phyloP scores from a whole-genome alignment of 768 basidiomycete genomes.

The Macrocybe gigantea region DNA sequence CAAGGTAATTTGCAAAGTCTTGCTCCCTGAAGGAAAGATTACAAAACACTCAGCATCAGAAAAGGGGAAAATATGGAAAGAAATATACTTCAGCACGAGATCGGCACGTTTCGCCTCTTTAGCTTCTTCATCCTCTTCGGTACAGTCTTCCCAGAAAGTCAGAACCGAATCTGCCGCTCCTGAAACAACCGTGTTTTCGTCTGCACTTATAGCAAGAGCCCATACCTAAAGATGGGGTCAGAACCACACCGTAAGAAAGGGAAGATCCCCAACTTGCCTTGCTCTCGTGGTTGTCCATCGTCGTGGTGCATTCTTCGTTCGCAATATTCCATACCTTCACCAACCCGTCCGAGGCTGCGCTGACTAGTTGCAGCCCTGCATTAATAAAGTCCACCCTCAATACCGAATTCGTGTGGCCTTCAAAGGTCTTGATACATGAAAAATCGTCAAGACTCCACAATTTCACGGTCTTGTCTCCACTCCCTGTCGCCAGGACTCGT shows the following conservation, averaged over 20 bases:
- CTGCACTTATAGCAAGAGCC: conserved; percentile 80
- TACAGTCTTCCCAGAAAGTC: conserved; percentile 96
- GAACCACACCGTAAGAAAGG: background rate
- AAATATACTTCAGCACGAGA: conserved; percentile 72
- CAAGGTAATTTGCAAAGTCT: conserved; percentile 88
- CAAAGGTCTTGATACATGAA: conserved; percentile 92
- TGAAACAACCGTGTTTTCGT: conserved; percentile 83
- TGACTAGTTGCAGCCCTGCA: conserved; percentile 79
- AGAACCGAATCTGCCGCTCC: conserved; percentile 95
- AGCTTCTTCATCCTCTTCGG: conserved; percentile 74
- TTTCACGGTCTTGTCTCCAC: conserved; percentile 92
- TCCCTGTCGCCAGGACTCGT: conserved; percentile 84
- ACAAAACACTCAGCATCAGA: background rate
- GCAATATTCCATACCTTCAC: conserved; percentile 94
- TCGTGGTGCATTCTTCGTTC: conserved; percentile 81
- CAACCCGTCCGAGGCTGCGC: conserved; percentile 88
- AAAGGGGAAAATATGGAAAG: background rate
- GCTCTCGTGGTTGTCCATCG: conserved; percentile 96
- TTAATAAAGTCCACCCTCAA: conserved; percentile 89
- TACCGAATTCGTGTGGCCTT: conserved; percentile 97
- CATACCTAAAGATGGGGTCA: conserved; percentile 64
- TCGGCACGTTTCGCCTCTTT: conserved; percentile 69
- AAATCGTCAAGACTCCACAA: conserved; percentile 94
- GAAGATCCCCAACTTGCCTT: conserved; percentile 52
- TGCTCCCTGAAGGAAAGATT: conserved; percentile 70